Conservation (phyloP, 148 eudicot genomes). For the Hydrangea macrophylla region DNA sequence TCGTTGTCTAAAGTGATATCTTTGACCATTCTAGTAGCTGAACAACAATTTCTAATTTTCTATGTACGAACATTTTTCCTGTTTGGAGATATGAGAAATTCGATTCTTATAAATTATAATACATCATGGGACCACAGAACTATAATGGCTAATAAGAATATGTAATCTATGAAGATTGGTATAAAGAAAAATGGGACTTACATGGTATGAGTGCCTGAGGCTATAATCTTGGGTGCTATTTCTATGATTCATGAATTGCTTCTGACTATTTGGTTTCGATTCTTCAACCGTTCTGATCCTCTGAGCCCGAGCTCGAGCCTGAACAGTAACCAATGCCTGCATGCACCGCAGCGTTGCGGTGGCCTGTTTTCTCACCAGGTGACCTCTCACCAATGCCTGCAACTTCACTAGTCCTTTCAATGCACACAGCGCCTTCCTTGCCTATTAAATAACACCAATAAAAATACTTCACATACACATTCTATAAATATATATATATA, state of each 20-base stretch:
- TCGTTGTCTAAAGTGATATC: too few relatives aligned
- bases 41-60: not conserved
- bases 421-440: constrained; percentile 85
- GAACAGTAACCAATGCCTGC: constrained; percentile 81
- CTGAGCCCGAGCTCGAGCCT: constrained; percentile 81
- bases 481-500: not conserved
- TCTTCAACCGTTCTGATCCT: constrained; percentile 54
- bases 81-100: not conserved
- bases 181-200: constrained; percentile 17
- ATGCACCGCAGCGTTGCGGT: constrained; percentile 81
- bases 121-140: not conserved
- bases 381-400: constrained; percentile 91
- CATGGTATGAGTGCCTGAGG: constrained; percentile 46
- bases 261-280: constrained; percentile 26
- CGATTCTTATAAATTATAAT: not conserved
- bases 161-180: not conserved
- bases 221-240: constrained; percentile 40
- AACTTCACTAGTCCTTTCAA: constrained; percentile 87
- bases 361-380: constrained; percentile 84
- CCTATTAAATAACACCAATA: constrained; percentile 32
- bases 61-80: too few relatives aligned
- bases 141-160: not conserved
- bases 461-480: not conserved
- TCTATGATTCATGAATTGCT: constrained; percentile 42
- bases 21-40: not conserved